Conservation (phyloP, 2,329 filamentous ascomycete genomes). For the Ophiostoma tasmaniense region DNA sequence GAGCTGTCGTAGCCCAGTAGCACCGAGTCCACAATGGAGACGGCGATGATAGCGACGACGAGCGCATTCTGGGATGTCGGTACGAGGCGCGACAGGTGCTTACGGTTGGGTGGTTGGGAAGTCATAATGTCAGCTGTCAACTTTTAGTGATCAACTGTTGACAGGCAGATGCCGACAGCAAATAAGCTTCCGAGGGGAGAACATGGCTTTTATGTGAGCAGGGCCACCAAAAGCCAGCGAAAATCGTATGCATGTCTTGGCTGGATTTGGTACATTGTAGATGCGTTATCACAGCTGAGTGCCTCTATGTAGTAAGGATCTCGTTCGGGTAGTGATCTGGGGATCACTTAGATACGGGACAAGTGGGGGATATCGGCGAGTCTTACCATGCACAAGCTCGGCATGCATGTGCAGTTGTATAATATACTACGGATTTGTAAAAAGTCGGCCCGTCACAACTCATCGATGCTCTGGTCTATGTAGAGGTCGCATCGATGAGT, state of each 20-base stretch:
- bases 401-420: background rate
- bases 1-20: conserved; percentile 27
- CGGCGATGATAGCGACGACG: background rate
- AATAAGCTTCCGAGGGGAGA: background rate
- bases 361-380: background rate
- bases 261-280: background rate
- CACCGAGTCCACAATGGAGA: conserved; percentile 4
- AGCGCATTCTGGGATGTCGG: background rate
- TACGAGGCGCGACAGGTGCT: background rate
- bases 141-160: background rate
- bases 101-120: background rate
- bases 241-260: background rate
- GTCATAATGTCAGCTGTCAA: background rate
- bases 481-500: too few species aligned
- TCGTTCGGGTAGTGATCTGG: background rate
- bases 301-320: background rate
- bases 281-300: background rate
- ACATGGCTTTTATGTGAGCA: background rate
- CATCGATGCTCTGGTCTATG: too few species aligned
- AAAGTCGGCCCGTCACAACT: background rate
- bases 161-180: background rate
- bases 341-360: background rate
- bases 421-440: background rate
- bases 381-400: background rate
- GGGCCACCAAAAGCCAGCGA: background rate